These are phyloP conservation scores for Sphenostylis stenocarpa DNA, from an alignment of 306 rosid species.

Conservation along the genomic window DNA sequence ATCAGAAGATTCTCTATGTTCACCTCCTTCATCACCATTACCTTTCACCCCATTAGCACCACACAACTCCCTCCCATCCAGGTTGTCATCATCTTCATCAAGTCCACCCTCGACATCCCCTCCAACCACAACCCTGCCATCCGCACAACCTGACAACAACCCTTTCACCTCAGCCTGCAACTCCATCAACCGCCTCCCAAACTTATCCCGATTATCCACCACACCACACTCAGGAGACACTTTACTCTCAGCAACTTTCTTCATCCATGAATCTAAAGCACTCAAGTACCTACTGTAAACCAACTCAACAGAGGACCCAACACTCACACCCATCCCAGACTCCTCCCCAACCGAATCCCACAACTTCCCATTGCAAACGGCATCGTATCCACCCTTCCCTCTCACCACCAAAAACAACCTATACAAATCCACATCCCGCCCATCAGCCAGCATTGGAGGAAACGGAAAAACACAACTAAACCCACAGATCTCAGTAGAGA, in stretches of 20 bases:
- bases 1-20: conserved; percentile 14
- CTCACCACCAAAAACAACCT: conserved; percentile 60
- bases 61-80: conserved; percentile 1
- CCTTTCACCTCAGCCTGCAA: conserved; percentile 44
- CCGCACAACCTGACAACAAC: conserved; percentile 23
- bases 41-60: conserved; percentile 19
- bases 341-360: conserved; percentile 71
- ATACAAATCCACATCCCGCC: conserved; percentile 49
- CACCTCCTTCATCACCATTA: neutral
- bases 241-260: conserved; percentile 38
- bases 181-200: conserved; percentile 48
- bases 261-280: conserved; percentile 49
- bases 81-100: neutral
- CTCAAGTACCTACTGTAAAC: conserved; percentile 59
- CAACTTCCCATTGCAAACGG: conserved; percentile 31
- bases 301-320: conserved; percentile 51
- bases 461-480: conserved; percentile 16
- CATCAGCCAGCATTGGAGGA: conserved; percentile 59
- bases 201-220: conserved; percentile 36
- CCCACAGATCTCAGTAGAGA: conserved; percentile 35
- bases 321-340: conserved; percentile 53
- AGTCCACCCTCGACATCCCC: conserved; percentile 16
- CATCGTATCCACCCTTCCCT: conserved; percentile 64
- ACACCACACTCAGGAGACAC: conserved; percentile 42
- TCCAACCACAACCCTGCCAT: conserved; percentile 14